Conservation (phyloP, 2,329 filamentous ascomycete species). For the Phialocephala sp. region DNA sequence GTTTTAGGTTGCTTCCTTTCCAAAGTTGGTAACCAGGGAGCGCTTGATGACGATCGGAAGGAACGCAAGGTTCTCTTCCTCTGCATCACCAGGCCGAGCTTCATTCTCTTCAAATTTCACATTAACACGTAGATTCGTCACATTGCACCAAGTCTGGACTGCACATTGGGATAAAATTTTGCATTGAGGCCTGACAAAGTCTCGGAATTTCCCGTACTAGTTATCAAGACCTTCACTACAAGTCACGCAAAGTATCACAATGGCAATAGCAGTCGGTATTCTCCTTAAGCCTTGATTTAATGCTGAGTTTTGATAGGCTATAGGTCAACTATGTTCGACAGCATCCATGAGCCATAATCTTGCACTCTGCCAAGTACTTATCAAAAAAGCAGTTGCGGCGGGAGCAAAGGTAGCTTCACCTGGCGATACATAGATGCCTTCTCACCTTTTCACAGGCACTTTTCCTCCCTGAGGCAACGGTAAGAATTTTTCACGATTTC, state of each 20-base stretch:
- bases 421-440: not conserved
- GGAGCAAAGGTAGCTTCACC: slow-evolving; percentile 72
- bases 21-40: not conserved
- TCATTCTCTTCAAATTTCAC: not conserved
- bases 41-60: not conserved
- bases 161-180: not conserved
- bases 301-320: slow-evolving; percentile 60
- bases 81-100: not conserved
- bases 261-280: slow-evolving; percentile 42
- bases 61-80: not conserved
- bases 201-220: not conserved
- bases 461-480: slow-evolving; percentile 84
- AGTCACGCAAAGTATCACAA: slow-evolving; percentile 15
- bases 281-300: not conserved
- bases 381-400: slow-evolving; percentile 73
- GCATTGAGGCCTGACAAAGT: not conserved
- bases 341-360: slow-evolving; percentile 80
- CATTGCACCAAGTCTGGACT: not conserved
- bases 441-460: slow-evolving; percentile 60
- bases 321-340: slow-evolving; percentile 90
- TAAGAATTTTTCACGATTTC: slow-evolving; percentile 9
- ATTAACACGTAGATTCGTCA: too few relatives aligned
- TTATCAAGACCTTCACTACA: not conserved
- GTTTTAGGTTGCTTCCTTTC: not conserved
- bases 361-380: slow-evolving; percentile 73